Conservation (phyloP, 306 rosid genomes). For the Vigna mungo region DNA sequence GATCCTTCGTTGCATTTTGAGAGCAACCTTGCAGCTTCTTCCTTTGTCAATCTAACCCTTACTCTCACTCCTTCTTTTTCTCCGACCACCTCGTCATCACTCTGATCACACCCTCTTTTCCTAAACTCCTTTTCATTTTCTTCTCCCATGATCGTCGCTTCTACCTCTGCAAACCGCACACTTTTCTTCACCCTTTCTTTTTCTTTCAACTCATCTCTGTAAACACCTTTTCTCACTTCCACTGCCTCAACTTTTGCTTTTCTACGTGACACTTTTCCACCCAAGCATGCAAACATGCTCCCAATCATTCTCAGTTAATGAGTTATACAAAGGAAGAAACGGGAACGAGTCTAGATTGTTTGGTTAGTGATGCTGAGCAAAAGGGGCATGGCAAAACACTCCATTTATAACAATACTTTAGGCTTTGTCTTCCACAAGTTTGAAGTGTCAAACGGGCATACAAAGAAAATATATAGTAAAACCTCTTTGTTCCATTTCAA, state of each 20-base stretch:
- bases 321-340: background rate
- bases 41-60: slow-evolving; percentile 69
- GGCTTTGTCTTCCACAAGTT: background rate
- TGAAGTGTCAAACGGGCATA: slow-evolving; percentile 35
- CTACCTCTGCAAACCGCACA: slow-evolving; percentile 44
- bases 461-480: background rate
- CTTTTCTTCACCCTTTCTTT: slow-evolving; percentile 43
- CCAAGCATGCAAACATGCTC: slow-evolving; percentile 41
- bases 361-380: slow-evolving; percentile 11
- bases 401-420: slow-evolving; percentile 41
- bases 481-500: background rate
- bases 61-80: slow-evolving; percentile 55
- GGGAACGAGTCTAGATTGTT: background rate
- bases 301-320: slow-evolving; percentile 39
- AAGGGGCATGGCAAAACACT: slow-evolving; percentile 3
- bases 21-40: slow-evolving; percentile 66
- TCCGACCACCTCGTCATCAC: background rate
- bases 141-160: slow-evolving; percentile 56
- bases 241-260: slow-evolving; percentile 29
- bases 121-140: background rate
- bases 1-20: slow-evolving; percentile 66
- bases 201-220: slow-evolving; percentile 60
- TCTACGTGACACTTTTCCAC: slow-evolving; percentile 22
- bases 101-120: background rate
- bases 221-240: slow-evolving; percentile 27